Base-by-base conservation (phyloP, 2,329 filamentous ascomycete species). In the Aaosphaeria arxii region DNA sequence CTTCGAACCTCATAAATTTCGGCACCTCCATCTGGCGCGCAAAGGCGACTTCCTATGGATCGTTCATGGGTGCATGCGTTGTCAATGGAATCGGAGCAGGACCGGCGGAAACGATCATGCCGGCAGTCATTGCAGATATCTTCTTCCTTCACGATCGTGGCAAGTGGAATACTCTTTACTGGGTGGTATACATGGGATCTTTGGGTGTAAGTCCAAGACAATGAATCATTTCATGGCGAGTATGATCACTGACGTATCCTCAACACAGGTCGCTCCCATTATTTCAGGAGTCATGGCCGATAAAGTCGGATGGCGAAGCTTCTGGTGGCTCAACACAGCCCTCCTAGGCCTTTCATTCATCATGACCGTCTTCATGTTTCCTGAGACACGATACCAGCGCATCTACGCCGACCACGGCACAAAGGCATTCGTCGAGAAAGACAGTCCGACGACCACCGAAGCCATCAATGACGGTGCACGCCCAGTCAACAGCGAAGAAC, bases 271-370 rank as follows among this genome's bases (percentile, higher is more conserved):
- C 44, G 79, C 74, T 3, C 80, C 79, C 2, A 84, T 84, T 49
- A 74, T 84, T 42, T 72, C 80, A 1, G 84, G 84, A 1, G 68
- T 79, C 0, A 86, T 87, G 82, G 76, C 81, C 1, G 70, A 79
- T 40, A 74, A 79, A 33, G 62, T 78, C 4, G 82, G 82, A 42
- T 85, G 81, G 79, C 72, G 81, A 29, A 82, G 71, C 57, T 86
- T 86, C 63, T 86, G 82, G 80, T 86, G 83, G 83, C 71, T 86
- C 52, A 85, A 85, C 53, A 78, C 81, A 2, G 83, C 62, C 1
- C 44, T 86, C 1, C 65, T 83, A 2, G 77, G 69, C 1, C 57
- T 79, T 4, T 75, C 76, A 0, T 66, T 79, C 24, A 30, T 83
- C 4, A 70, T 81, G 59, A 72, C 78, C 32, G 62, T 85, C 30